Conservation (phyloP, 2,329 filamentous ascomycete species). For the Fusarium papillatum region DNA sequence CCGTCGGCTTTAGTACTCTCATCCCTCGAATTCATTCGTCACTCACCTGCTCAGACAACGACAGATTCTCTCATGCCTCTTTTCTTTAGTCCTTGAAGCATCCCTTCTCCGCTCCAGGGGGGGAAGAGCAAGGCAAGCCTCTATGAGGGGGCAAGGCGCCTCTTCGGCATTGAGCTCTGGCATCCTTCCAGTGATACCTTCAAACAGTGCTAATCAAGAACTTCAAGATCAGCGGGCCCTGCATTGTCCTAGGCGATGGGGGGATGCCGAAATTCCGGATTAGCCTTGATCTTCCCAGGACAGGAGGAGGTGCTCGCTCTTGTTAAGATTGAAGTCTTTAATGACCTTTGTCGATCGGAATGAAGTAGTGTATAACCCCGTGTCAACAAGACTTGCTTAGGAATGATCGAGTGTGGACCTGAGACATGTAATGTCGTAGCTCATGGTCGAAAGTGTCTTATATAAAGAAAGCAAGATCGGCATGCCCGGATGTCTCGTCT, state of each 20-base stretch:
- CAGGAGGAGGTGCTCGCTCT: neutral
- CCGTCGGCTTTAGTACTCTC: neutral
- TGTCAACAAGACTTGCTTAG: neutral
- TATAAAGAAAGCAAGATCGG: neutral
- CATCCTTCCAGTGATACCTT: neutral
- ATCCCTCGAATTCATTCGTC: neutral
- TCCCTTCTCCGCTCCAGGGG: neutral
- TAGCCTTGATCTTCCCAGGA: neutral
- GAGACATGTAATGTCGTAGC: neutral
- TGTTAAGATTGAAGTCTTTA: neutral
- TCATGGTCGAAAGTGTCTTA: neutral
- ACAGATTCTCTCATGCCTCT: neutral
- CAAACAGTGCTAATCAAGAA: neutral
- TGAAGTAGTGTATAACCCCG: neutral
- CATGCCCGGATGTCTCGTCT: neutral
- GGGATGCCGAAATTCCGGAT: neutral
- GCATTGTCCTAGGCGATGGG: neutral
- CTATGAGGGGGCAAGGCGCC: neutral
- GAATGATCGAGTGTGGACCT: neutral
- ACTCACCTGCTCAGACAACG: neutral
- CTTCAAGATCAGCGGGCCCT: neutral
- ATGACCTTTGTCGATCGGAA: neutral
- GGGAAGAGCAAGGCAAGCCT: neutral
- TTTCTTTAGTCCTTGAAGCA: neutral
- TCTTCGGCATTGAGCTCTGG: neutral